phyloP scores from a whole-genome alignment of 202 grass and related monocot genomes.

The Bolboschoenoplectus hybrid region DNA sequence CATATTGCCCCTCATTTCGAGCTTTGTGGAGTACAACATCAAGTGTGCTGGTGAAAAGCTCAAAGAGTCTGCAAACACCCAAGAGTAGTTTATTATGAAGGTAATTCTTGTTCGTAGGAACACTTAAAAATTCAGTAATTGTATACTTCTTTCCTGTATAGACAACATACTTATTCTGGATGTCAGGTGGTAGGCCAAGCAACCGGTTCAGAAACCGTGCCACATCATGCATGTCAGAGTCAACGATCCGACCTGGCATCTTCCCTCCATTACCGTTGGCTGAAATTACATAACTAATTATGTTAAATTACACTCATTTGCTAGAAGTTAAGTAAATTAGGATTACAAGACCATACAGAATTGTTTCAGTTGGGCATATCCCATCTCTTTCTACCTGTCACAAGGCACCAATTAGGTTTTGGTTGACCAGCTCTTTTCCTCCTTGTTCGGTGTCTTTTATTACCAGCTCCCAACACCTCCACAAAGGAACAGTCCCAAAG shows the following conservation, averaged over 20 bases:
- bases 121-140: constrained; percentile 32
- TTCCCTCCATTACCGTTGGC: constrained; percentile 68
- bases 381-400: background rate
- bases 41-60: constrained; percentile 85
- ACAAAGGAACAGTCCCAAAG: background rate
- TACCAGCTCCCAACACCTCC: background rate
- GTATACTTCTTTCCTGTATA: constrained; percentile 28
- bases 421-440: background rate
- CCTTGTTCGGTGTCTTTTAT: background rate
- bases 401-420: background rate
- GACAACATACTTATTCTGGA: constrained; percentile 72
- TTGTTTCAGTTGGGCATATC: background rate
- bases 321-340: constrained; percentile 13
- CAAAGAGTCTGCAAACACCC: constrained; percentile 72
- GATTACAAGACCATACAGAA: background rate
- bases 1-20: constrained; percentile 86
- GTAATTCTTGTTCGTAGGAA: constrained; percentile 18
- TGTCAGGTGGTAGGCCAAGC: constrained; percentile 80
- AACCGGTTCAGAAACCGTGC: constrained; percentile 96
- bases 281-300: constrained; percentile 48
- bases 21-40: constrained; percentile 88
- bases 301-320: constrained; percentile 30
- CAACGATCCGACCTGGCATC: constrained; percentile 85
- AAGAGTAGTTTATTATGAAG: constrained; percentile 39
- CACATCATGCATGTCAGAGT: constrained; percentile 98